Percentiles rank a stretch among this genome's conserved stretches.
phyloP scores from a whole-genome alignment of 441 rosid species.

The Adansonia madagascariensis region DNA sequence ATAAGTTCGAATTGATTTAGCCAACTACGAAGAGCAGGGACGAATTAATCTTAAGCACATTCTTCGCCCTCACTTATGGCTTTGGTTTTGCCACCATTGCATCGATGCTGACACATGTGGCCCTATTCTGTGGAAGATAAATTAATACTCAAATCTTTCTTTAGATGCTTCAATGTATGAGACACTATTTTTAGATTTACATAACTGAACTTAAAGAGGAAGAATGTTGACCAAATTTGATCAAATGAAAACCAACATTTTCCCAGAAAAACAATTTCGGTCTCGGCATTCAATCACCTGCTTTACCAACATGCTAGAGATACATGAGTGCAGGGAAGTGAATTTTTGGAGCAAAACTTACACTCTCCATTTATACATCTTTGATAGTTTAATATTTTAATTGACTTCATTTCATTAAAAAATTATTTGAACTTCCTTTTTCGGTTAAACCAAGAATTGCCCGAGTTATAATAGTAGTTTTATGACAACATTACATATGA shows the following conservation, averaged over 20 bases:
- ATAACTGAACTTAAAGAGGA: too few species aligned
- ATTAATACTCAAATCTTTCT: constrained; percentile 1
- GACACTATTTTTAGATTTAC: neutral
- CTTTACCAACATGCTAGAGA: neutral
- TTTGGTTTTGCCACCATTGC: constrained; percentile 89
- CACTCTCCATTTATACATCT: neutral
- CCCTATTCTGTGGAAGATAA: constrained; percentile 86
- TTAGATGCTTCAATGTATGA: constrained; percentile 8
- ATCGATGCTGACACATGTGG: constrained; percentile 79
- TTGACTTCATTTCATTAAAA: neutral
- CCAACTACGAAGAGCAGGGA: constrained; percentile 64
- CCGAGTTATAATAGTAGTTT: neutral
- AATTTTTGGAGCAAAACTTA: neutral
- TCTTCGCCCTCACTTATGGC: constrained; percentile 76
- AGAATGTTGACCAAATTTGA: too few species aligned
- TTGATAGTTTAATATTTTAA: neutral
- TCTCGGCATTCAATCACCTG: neutral
- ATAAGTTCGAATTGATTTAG: constrained; percentile 63
- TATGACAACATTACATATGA: neutral
- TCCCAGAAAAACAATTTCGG: too few species aligned
- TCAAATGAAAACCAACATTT: too few species aligned
- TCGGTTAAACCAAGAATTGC: neutral
- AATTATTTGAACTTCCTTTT: too few species aligned
- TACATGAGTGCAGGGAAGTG: neutral
- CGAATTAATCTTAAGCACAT: constrained; percentile 74